Conservation (phyloP, 129 eudicot genomes). For the Flaveria bidentis region DNA sequence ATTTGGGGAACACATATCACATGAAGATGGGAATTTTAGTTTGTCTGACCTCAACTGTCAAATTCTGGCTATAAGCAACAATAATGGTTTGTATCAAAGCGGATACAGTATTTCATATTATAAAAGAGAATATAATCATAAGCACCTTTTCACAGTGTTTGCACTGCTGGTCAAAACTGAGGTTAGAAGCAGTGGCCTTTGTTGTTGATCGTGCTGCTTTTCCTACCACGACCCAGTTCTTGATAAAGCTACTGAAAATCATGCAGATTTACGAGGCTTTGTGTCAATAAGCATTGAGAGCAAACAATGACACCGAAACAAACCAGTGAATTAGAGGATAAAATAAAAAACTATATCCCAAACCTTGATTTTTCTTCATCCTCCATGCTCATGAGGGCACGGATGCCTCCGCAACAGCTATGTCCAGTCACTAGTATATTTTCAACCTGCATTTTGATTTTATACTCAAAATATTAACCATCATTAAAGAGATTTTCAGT, state of each 20-base stretch:
- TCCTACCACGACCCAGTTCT: constrained; percentile 77
- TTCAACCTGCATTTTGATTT: constrained; percentile 56
- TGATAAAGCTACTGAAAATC: constrained; percentile 77
- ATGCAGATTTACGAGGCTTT: constrained; percentile 7
- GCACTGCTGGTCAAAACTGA: constrained; percentile 84
- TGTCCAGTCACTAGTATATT: constrained; percentile 89
- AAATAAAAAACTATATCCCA: not conserved
- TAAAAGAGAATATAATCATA: not conserved
- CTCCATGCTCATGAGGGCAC: constrained; percentile 84
- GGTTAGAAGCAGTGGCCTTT: constrained; percentile 68
- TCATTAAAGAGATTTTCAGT: not conserved
- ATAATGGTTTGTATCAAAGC: not conserved
- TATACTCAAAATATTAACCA: not conserved
- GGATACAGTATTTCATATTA: not conserved
- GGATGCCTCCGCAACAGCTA: constrained; percentile 96
- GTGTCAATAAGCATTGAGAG: not conserved
- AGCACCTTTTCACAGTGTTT: constrained; percentile 89
- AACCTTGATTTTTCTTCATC: constrained; percentile 78
- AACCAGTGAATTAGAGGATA: not conserved
- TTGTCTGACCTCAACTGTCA: constrained; percentile 2
- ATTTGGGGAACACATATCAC: not conserved
- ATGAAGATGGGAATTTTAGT: not conserved
- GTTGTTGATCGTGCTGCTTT: constrained; percentile 72
- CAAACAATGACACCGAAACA: constrained; percentile 5
- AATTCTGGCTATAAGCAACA: not conserved